A percentile compares a stretch with the other conserved stretches of the same genome.
These are phyloP conservation scores for Fusarium armeniacum DNA, from an alignment of 2,329 filamentous ascomycete genomes.

Conservation along the genomic window DNA sequence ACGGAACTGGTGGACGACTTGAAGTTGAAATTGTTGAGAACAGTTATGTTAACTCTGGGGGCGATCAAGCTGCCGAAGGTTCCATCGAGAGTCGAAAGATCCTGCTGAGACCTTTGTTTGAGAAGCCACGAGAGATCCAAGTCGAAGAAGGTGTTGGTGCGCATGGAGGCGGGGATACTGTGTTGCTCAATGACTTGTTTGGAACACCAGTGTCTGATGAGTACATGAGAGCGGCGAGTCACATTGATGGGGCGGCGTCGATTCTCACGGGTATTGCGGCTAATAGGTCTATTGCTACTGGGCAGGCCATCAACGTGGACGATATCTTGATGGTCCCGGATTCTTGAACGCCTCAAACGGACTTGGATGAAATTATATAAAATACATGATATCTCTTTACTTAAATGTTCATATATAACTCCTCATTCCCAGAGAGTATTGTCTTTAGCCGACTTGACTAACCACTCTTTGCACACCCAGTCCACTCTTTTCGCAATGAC, in stretches of 20 bases:
- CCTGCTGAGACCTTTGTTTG: conserved; percentile 67
- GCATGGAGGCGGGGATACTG: conserved; percentile 71
- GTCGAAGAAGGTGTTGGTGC: conserved; percentile 67
- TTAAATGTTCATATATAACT: too few species aligned
- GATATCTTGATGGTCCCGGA: conserved; percentile 58
- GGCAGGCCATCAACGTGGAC: conserved; percentile 68
- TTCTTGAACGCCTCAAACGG: not conserved
- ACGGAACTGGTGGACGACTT: conserved; percentile 69
- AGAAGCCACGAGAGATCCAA: conserved; percentile 68
- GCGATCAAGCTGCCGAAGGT: conserved; percentile 68
- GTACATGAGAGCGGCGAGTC: conserved; percentile 67
- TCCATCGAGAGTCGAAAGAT: conserved; percentile 65
- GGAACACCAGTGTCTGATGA: conserved; percentile 66
- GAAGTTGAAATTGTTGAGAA: conserved; percentile 74
- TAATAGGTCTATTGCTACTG: conserved; percentile 69
- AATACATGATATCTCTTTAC: not conserved
- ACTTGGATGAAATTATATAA: not conserved
- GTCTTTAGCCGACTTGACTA: conserved; percentile 28
- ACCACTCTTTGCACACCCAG: conserved; percentile 35
- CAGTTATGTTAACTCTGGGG: conserved; percentile 72
- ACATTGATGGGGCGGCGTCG: conserved; percentile 70
- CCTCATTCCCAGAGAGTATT: conserved; percentile 18
- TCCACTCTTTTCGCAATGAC: conserved; percentile 22
- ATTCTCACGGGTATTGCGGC: conserved; percentile 72
- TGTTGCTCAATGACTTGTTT: conserved; percentile 70